These are phyloP conservation scores for Gastrodia elata DNA, from an alignment of 106 monocot species.

Conservation along the genomic window DNA sequence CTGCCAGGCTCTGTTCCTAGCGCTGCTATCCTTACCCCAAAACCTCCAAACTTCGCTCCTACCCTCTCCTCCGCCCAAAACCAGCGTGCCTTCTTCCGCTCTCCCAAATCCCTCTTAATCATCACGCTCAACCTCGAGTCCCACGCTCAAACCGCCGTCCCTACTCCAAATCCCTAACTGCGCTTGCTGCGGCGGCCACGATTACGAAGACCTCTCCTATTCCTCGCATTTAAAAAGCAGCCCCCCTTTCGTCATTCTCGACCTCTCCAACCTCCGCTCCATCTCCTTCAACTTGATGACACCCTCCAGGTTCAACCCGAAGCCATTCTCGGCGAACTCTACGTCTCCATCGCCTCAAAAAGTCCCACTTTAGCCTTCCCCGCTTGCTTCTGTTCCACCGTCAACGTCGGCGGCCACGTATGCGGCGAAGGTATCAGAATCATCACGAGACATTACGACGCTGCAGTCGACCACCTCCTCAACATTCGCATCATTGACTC, in stretches of 20 bases:
- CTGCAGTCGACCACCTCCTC: constrained; percentile 31
- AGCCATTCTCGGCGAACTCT: constrained; percentile 39
- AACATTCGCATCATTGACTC: constrained; percentile 32
- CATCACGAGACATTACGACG: constrained; percentile 26
- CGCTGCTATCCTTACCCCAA: constrained; percentile 7
- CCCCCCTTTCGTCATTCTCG: constrained; percentile 29
- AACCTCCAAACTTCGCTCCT: constrained; percentile 4
- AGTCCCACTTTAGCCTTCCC: constrained; percentile 26
- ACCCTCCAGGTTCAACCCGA: constrained; percentile 35
- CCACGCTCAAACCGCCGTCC: constrained; percentile 30
- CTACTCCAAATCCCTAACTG: constrained; percentile 14
- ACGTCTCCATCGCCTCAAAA: constrained; percentile 18
- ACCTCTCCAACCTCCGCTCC: constrained; percentile 30
- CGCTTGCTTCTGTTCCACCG: constrained; percentile 29
- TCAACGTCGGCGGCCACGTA: constrained; percentile 42
- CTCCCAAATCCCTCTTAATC: constrained; percentile 22
- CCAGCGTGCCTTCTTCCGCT: background rate
- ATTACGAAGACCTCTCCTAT: constrained; percentile 27
- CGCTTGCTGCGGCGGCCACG: constrained; percentile 37
- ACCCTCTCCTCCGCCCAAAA: constrained; percentile 24
- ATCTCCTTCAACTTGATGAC: constrained; percentile 24
- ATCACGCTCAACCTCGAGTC: constrained; percentile 18
- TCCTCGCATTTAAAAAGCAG: constrained; percentile 12
- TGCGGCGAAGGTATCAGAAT: constrained; percentile 39
- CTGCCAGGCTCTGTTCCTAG: background rate